Conservation (phyloP, 2,329 filamentous ascomycete species). For the Sarocladium kiliense region DNA sequence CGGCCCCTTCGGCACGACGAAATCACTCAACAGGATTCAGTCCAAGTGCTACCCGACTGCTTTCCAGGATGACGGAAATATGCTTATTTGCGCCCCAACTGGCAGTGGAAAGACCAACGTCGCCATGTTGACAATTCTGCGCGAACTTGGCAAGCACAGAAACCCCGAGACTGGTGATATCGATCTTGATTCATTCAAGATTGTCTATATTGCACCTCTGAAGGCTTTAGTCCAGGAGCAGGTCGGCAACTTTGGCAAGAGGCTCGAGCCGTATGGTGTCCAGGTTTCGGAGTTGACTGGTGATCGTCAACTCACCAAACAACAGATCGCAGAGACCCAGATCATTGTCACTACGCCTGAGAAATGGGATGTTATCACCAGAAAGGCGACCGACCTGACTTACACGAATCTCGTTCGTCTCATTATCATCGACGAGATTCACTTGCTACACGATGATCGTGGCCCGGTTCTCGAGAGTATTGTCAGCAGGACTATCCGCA, state of each 20-base stretch:
- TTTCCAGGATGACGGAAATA: constrained; percentile 91
- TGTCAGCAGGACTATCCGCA: constrained; percentile 87
- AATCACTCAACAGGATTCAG: constrained; percentile 90
- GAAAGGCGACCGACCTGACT: constrained; percentile 93
- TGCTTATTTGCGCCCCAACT: constrained; percentile 96
- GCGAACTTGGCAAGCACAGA: constrained; percentile 93
- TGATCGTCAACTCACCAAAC: constrained; percentile 96
- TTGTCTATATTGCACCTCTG: constrained; percentile 92
- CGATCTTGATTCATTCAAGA: constrained; percentile 94
- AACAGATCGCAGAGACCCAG: constrained; percentile 96
- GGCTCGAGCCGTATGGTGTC: constrained; percentile 86
- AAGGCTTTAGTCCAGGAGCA: constrained; percentile 97
- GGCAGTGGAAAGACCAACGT: constrained; percentile 99
- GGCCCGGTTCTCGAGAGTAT: constrained; percentile 96
- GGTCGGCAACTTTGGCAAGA: constrained; percentile 92
- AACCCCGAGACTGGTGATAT: constrained; percentile 88
- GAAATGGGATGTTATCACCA: constrained; percentile 98
- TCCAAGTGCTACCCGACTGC: constrained; percentile 88
- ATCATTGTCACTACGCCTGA: constrained; percentile 98
- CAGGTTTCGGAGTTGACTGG: constrained; percentile 93
- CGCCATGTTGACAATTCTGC: constrained; percentile 92
- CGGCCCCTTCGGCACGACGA: constrained; percentile 76
- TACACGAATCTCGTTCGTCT: constrained; percentile 97
- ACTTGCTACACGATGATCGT: constrained; percentile 94
- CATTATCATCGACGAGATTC: constrained; percentile 96